Percentiles rank a stretch among this genome's conserved stretches.
These are phyloP conservation scores for Magnolia sinica DNA, from an alignment of 164 flowering plant species.

Conservation along the genomic window DNA sequence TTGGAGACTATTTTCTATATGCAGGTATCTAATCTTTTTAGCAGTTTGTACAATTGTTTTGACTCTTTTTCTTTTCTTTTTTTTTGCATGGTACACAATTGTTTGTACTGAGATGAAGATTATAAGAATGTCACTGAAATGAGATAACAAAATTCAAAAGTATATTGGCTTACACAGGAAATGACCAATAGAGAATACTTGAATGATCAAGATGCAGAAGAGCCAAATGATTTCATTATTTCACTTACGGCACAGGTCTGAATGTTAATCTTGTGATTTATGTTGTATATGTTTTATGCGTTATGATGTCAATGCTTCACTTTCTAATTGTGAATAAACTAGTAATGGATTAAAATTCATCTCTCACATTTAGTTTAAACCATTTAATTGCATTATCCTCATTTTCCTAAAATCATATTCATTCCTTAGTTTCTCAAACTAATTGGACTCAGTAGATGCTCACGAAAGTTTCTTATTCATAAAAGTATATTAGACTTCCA, in stretches of 20 bases:
- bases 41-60: background rate
- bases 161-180: constrained; percentile 45
- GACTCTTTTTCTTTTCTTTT: background rate
- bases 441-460: no score
- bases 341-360: no score
- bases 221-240: constrained; percentile 95
- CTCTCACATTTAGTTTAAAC: no score
- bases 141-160: background rate
- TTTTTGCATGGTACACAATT: background rate
- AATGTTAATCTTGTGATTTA: background rate
- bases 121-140: background rate
- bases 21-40: constrained; percentile 50
- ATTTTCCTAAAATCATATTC: no score
- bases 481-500: no score
- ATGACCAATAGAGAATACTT: constrained; percentile 79
- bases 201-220: constrained; percentile 99
- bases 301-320: background rate
- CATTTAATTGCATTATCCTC: no score
- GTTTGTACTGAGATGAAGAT: background rate
- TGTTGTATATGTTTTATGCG: no score
- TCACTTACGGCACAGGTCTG: constrained; percentile 88
- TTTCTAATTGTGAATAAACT: background rate
- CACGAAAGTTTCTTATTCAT: no score
- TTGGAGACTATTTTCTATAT: constrained; percentile 87
- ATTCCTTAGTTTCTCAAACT: no score